Evolutionary conservation across 371 early-diverging fungal species (phyloP), one percentile per base, ranked within the genome.

Genomic region (Mucor saturninus): DNA sequence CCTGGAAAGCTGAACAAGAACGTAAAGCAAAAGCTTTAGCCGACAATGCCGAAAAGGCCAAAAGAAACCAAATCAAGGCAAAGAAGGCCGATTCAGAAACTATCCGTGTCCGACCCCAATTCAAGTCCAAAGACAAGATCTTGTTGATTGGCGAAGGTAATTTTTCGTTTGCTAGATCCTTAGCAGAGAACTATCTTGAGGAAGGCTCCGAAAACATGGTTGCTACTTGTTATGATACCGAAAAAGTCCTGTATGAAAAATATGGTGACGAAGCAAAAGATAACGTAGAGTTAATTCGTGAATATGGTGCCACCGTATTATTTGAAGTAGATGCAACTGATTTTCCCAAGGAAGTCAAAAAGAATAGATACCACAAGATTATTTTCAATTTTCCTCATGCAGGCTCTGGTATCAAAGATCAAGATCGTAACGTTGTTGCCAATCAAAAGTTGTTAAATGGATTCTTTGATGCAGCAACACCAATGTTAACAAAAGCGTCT

Each of bases 361-460:
- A 72, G 38, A 77, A 78, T 54, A 56, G 73, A 45, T 96, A 92
- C 64, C 79, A 85, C 45, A 91, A 88, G 72, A 91, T 97, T 46
- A 87, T 95, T n/a, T 97, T 98, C 74, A 96, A 96, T 74, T 98
- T 98, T 73, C 98, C 97, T 46, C 98, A 97, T 71, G 89, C 88
- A 14, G 97, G 92, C 29, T 72, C 85, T 9, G 97, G 98, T 31
- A 94, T 97, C 66, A 96, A 95, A 77, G 96, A 97, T 77, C 92
- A 95, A 79, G 87, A 88, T 61, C 85, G 91, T 52, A 98, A 97
- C 68, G 84, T 98, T 0, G 71, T 77, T 26, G 81, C 83, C 5
- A 97, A 98, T 77, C 97, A 97, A 79, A 68, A 75, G 50, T 72
- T 98, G 38, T 43, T 96, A 58, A 69, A 73, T 7, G 76, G 72